Conservation (phyloP, 306 rosid genomes). For the Sophora flavescens region DNA sequence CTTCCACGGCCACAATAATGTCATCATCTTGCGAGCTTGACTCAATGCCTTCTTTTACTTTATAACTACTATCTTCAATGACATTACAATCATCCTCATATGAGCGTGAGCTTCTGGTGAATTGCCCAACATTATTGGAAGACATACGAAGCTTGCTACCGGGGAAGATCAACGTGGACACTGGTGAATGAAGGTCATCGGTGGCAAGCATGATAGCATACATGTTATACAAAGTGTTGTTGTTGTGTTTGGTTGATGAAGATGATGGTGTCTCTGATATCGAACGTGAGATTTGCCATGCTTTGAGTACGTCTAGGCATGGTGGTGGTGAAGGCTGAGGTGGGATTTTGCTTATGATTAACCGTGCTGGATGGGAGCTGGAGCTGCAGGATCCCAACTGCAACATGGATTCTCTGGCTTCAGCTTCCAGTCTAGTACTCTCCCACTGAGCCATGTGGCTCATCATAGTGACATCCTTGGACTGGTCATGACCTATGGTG, state of each 20-base stretch:
- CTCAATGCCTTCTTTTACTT: not conserved
- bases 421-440: slow-evolving; percentile 54
- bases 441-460: slow-evolving; percentile 59
- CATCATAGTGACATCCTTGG: slow-evolving; percentile 35
- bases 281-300: slow-evolving; percentile 47
- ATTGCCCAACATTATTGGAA: too few species aligned
- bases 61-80: not conserved
- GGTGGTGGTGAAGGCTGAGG: slow-evolving; percentile 30
- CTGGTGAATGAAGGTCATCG: slow-evolving; percentile 31
- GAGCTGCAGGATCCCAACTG: not conserved
- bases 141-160: too few species aligned
- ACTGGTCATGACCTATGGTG: not conserved
- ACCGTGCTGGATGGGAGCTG: not conserved
- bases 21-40: slow-evolving; percentile 26
- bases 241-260: not conserved
- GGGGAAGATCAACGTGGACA: slow-evolving; percentile 35
- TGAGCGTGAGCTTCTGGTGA: not conserved
- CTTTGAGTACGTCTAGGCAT: slow-evolving; percentile 53
- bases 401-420: slow-evolving; percentile 46
- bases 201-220: slow-evolving; percentile 40
- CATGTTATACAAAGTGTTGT: slow-evolving; percentile 30
- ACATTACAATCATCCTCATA: not conserved
- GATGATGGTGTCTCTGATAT: not conserved
- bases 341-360: slow-evolving; percentile 30
- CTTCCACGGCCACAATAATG: slow-evolving; percentile 46